phyloP scores from a whole-genome alignment of 371 early-diverging fungal genomes.

The Batkoa obscura region DNA sequence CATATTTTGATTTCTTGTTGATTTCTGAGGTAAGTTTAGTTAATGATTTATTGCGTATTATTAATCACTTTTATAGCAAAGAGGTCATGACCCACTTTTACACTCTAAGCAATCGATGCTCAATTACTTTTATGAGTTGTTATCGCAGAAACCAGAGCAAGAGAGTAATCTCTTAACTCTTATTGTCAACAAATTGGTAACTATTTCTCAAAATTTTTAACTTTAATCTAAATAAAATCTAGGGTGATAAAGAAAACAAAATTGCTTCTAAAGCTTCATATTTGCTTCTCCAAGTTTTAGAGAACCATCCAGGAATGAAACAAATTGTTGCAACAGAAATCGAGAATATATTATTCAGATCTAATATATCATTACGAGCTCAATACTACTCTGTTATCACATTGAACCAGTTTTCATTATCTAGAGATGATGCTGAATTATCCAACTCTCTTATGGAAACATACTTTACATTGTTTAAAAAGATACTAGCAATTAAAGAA shows the following conservation, averaged over 20 bases:
- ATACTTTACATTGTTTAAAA: slow-evolving; percentile 81
- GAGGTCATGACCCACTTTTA: slow-evolving; percentile 51
- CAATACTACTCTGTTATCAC: slow-evolving; percentile 76
- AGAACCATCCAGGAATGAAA: slow-evolving; percentile 73
- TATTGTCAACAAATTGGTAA: slow-evolving; percentile 73
- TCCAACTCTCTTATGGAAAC: slow-evolving; percentile 71
- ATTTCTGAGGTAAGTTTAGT: slow-evolving; percentile 39
- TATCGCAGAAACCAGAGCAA: slow-evolving; percentile 80
- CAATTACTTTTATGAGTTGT: slow-evolving; percentile 45
- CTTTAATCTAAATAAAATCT: not conserved
- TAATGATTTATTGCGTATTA: not conserved
- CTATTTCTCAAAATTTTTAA: not conserved
- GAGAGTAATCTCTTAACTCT: slow-evolving; percentile 80
- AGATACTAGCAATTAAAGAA: slow-evolving; percentile 22
- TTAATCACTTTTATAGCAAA: not conserved
- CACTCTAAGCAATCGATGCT: slow-evolving; percentile 65
- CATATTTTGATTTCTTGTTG: slow-evolving; percentile 70
- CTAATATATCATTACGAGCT: slow-evolving; percentile 46
- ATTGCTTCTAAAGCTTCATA: slow-evolving; percentile 68
- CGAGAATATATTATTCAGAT: slow-evolving; percentile 63
- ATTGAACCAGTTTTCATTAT: slow-evolving; percentile 77
- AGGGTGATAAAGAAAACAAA: slow-evolving; percentile 77
- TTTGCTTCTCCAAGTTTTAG: slow-evolving; percentile 48
- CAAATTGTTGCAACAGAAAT: slow-evolving; percentile 64
- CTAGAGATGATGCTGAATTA: slow-evolving; percentile 37